Conservation (phyloP, 441 rosid species). For the Gossypium laxum region DNA sequence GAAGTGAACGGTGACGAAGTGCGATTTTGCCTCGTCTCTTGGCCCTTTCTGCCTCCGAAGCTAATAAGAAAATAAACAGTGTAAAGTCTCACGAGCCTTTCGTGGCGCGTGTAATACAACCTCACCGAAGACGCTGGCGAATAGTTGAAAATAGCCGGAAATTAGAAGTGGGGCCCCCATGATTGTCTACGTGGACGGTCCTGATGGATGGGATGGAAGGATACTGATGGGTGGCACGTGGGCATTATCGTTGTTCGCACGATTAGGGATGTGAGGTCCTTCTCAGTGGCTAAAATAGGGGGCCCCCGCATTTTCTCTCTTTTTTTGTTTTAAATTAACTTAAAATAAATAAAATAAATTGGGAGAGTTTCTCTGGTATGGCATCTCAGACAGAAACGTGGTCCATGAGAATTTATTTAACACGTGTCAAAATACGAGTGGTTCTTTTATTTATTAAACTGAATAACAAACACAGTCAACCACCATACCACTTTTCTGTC, state of each 20-base stretch:
- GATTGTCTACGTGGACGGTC: neutral
- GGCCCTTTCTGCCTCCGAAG: conserved; percentile 9
- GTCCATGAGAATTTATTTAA: neutral
- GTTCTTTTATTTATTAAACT: neutral
- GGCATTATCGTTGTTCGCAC: neutral
- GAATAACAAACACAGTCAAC: neutral
- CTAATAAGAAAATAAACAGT: conserved; percentile 18
- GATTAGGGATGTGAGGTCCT: neutral
- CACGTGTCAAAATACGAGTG: neutral
- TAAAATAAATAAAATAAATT: neutral
- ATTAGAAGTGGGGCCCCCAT: neutral
- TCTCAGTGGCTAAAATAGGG: conserved; percentile 4
- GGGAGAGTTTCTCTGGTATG: neutral
- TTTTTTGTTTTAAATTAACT: neutral
- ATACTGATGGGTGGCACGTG: conserved; percentile 19
- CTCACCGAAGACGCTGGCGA: neutral
- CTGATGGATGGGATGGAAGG: conserved; percentile 10
- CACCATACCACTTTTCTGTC: too few species aligned
- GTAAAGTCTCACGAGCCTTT: conserved; percentile 13
- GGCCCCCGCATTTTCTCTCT: neutral
- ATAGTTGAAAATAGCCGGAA: neutral
- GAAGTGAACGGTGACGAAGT: conserved; percentile 25
- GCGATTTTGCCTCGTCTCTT: conserved; percentile 14
- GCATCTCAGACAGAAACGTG: neutral
- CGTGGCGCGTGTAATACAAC: conserved; percentile 21